These are phyloP conservation scores for Ustilago xerochloae DNA, from an alignment of 1,284 basidiomycete species.

Conservation along the genomic window DNA sequence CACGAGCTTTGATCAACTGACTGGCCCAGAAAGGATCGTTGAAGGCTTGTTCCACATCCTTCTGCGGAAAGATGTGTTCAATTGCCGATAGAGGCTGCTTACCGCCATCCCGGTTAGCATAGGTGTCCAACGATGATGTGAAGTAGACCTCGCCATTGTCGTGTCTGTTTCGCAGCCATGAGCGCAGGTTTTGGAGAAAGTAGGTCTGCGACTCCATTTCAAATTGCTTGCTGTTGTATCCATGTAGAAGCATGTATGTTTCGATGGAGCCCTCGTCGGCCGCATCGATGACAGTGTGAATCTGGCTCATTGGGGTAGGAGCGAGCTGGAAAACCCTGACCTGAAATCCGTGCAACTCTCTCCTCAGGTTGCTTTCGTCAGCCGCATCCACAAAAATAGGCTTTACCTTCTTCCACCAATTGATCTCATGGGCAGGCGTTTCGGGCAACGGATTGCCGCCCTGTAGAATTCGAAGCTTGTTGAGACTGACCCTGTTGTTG, in stretches of 20 bases:
- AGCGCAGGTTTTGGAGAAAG: conserved; percentile 13
- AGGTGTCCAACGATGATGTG: conserved; percentile 24
- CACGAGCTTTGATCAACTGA: conserved; percentile 4
- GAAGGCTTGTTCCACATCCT: conserved; percentile 28
- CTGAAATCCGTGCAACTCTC: conserved; percentile 3
- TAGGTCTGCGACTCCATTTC: conserved; percentile 2
- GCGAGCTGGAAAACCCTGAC: conserved; percentile 38
- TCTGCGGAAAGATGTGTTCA: conserved; percentile 5
- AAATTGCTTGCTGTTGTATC: conserved; percentile 34
- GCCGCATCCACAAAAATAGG: background rate
- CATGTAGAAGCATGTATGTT: conserved; percentile 34
- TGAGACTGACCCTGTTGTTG: background rate
- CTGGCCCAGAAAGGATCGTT: conserved; percentile 29
- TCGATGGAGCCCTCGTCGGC: conserved; percentile 18
- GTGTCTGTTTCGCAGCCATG: background rate
- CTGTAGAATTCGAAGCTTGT: conserved; percentile 14
- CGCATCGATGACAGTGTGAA: conserved; percentile 10
- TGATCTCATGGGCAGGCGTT: conserved; percentile 12
- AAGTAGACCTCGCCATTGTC: conserved; percentile 19
- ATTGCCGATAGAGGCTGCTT: conserved; percentile 22
- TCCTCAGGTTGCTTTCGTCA: background rate
- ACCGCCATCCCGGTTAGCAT: conserved; percentile 20
- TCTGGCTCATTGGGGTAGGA: conserved; percentile 2
- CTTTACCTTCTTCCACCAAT: conserved; percentile 13
- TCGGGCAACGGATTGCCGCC: background rate